Conservation (phyloP, 768 basidiomycete genomes). For the Leccinum disarticulatum region DNA sequence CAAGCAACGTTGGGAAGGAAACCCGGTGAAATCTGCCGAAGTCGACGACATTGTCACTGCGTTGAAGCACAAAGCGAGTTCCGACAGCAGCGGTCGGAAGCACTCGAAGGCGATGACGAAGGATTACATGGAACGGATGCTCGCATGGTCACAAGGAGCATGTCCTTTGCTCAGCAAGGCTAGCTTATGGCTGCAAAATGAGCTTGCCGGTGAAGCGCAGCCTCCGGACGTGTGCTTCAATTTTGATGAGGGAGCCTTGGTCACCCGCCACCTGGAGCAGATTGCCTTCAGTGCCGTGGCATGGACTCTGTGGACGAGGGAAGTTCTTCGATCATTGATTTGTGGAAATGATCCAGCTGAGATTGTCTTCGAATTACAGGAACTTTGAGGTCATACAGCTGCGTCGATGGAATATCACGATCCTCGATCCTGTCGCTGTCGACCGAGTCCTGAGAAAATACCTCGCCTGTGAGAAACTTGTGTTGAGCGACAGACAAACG, state of each 20-base stretch:
- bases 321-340: neutral
- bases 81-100: neutral
- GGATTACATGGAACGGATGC: neutral
- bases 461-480: neutral
- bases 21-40: neutral
- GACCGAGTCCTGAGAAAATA: slow-evolving; percentile 3
- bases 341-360: neutral
- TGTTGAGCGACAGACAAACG: slow-evolving; percentile 10
- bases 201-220: neutral
- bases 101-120: neutral
- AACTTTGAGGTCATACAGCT: slow-evolving; percentile 33
- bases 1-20: neutral
- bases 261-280: neutral
- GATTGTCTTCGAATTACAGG: slow-evolving; percentile 13
- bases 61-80: neutral
- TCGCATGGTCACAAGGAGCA: neutral
- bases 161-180: neutral
- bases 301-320: neutral
- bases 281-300: neutral
- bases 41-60: neutral
- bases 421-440: neutral
- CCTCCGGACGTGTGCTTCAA: no score
- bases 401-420: slow-evolving; percentile 19
- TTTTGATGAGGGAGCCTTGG: neutral
- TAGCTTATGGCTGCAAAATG: neutral